These are phyloP conservation scores for Dactylonectria estremocensis DNA, from an alignment of 2,329 filamentous ascomycete genomes.

Conservation along the genomic window DNA sequence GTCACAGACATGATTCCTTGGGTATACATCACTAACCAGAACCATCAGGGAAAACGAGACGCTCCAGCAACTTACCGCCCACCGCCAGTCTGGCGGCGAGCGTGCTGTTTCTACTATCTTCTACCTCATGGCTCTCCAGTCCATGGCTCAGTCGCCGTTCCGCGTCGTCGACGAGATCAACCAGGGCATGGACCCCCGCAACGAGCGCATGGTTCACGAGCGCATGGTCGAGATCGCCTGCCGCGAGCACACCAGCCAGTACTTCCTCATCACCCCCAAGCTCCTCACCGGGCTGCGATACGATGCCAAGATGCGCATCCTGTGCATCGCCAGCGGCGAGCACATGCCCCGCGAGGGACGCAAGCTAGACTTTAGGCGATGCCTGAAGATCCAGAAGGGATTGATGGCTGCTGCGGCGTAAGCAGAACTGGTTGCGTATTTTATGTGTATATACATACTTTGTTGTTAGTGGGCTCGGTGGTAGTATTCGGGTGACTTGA, in stretches of 20 bases:
- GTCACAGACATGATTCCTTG: constrained; percentile 45
- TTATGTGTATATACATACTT: not conserved
- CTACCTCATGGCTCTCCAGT: constrained; percentile 98
- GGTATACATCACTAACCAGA: constrained; percentile 26
- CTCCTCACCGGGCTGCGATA: constrained; percentile 89
- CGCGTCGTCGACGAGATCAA: constrained; percentile 99
- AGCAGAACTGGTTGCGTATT: not conserved
- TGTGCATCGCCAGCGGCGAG: constrained; percentile 94
- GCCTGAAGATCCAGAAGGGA: constrained; percentile 61
- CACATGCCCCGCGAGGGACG: constrained; percentile 71
- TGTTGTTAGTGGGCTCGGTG: no score
- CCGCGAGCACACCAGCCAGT: constrained; percentile 82
- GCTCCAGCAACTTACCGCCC: constrained; percentile 87
- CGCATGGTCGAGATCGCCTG: constrained; percentile 99
- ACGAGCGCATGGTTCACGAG: constrained; percentile 98
- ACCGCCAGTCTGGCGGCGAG: constrained; percentile 96
- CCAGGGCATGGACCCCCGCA: constrained; percentile 98
- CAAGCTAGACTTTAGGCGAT: constrained; percentile 65
- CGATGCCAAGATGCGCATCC: constrained; percentile 90
- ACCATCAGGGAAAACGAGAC: constrained; percentile 79
- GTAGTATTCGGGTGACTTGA: not conserved
- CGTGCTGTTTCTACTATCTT: constrained; percentile 97
- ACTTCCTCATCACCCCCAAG: constrained; percentile 99
- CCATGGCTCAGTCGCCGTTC: constrained; percentile 94
- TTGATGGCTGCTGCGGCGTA: constrained; percentile 54